A percentile compares a stretch with the other conserved stretches of the same genome.
phyloP scores from a whole-genome alignment of 2,329 filamentous ascomycete species.

The Podosphaera xanthii region DNA sequence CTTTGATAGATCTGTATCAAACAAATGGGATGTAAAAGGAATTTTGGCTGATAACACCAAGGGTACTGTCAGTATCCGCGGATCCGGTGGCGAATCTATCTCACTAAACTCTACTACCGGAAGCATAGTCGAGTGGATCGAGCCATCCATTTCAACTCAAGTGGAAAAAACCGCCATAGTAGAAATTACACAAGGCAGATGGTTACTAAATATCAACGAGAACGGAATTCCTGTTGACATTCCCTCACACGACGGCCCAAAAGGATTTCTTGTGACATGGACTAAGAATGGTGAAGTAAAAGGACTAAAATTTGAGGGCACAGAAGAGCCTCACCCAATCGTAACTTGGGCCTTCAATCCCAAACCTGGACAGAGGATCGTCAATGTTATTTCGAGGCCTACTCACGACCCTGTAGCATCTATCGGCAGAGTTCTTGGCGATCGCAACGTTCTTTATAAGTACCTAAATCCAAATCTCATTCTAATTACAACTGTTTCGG shows the following conservation, averaged over 20 bases:
- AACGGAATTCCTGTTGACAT: constrained; percentile 27
- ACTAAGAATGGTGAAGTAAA: constrained; percentile 26
- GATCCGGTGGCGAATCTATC: constrained; percentile 34
- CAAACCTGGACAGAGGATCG: constrained; percentile 40
- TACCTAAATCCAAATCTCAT: constrained; percentile 78
- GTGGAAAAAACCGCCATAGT: constrained; percentile 28
- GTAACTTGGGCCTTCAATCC: constrained; percentile 54
- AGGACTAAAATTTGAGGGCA: constrained; percentile 29
- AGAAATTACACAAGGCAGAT: constrained; percentile 27
- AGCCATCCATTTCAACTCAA: constrained; percentile 19
- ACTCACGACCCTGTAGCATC: constrained; percentile 74
- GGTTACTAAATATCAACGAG: constrained; percentile 28
- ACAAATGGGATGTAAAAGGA: constrained; percentile 42
- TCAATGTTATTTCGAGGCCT: constrained; percentile 43
- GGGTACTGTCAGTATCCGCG: constrained; percentile 19
- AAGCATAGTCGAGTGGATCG: constrained; percentile 22
- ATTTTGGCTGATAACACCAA: constrained; percentile 37
- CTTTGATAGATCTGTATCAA: constrained; percentile 28
- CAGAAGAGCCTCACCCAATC: constrained; percentile 21
- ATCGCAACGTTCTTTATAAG: constrained; percentile 90
- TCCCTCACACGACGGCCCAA: constrained; percentile 23
- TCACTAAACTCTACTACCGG: constrained; percentile 31
- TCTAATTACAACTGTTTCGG: constrained; percentile 46
- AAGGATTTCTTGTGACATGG: constrained; percentile 31
- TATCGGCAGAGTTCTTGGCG: constrained; percentile 78